Percentiles rank a stretch among this genome's conserved stretches.
These are phyloP conservation scores for Cryptococcus sp. DNA, from an alignment of 1,284 basidiomycete genomes.

Conservation along the genomic window DNA sequence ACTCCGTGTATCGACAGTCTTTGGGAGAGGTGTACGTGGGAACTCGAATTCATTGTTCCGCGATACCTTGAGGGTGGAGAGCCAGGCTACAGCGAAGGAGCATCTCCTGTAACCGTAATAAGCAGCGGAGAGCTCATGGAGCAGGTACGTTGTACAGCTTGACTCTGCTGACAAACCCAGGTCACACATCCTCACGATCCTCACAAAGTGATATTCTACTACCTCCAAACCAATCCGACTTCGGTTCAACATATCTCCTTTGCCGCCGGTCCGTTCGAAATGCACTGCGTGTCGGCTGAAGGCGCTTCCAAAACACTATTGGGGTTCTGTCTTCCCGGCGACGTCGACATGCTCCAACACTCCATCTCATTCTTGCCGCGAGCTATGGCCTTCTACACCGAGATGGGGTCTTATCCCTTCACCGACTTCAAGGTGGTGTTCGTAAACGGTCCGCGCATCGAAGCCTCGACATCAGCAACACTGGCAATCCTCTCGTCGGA, in stretches of 20 bases:
- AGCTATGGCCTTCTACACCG: constrained; percentile 90
- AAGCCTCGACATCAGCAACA: constrained; percentile 81
- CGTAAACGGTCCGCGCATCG: constrained; percentile 79
- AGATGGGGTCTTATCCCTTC: constrained; percentile 96
- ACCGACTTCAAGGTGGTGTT: constrained; percentile 95
- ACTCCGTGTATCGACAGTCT: constrained; percentile 93
- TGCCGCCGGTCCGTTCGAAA: constrained; percentile 90
- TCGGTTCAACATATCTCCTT: constrained; percentile 96
- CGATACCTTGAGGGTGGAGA: constrained; percentile 71
- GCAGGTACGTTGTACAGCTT: constrained; percentile 62
- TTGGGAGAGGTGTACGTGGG: constrained; percentile 98
- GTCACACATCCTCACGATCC: constrained; percentile 92
- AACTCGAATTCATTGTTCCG: constrained; percentile 94
- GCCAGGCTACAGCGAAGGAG: constrained; percentile 57
- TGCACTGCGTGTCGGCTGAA: constrained; percentile 68
- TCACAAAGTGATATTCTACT: constrained; percentile 92
- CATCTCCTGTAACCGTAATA: constrained; percentile 78
- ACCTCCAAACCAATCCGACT: constrained; percentile 82
- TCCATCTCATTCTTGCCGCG: constrained; percentile 76
- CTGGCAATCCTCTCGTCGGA: constrained; percentile 80
- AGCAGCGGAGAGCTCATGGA: constrained; percentile 93
- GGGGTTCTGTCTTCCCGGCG: constrained; percentile 87
- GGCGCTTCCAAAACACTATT: constrained; percentile 76
- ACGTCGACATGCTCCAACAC: constrained; percentile 64
- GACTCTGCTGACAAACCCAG: constrained; percentile 54